These are phyloP conservation scores for Galerina sulciceps DNA, from an alignment of 768 basidiomycete species.

Conservation along the genomic window DNA sequence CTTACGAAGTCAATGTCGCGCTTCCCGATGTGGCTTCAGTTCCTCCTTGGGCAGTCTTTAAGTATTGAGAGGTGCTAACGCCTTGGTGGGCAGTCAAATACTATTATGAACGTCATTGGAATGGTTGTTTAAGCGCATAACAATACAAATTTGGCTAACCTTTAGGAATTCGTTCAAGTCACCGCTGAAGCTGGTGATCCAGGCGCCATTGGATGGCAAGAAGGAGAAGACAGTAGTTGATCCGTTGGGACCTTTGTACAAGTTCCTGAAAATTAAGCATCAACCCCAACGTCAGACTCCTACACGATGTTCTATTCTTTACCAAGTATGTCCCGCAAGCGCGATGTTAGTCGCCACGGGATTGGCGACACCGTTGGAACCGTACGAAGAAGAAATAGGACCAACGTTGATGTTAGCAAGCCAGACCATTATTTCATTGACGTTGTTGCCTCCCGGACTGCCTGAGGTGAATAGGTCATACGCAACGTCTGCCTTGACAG, in stretches of 20 bases:
- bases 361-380: conserved; percentile 47
- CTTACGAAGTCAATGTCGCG: conserved; percentile 58
- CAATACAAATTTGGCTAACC: conserved; percentile 28
- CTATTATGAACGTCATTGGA: conserved; percentile 29
- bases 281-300: background rate
- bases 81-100: conserved; percentile 52
- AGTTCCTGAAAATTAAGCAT: conserved; percentile 41
- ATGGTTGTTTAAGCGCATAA: background rate
- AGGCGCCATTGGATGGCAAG: conserved; percentile 37
- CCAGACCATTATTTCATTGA: conserved; percentile 69
- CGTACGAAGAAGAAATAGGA: conserved; percentile 59
- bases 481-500: conserved; percentile 57
- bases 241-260: conserved; percentile 59
- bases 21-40: conserved; percentile 66
- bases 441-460: conserved; percentile 49
- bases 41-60: conserved; percentile 63
- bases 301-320: conserved; percentile 1
- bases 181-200: conserved; percentile 52
- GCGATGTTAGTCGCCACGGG: conserved; percentile 48
- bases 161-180: conserved; percentile 59
- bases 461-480: conserved; percentile 68
- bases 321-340: conserved; percentile 57
- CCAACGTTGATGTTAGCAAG: conserved; percentile 59
- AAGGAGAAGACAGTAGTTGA: conserved; percentile 56
- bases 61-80: conserved; percentile 55